Evolutionary conservation across 768 basidiomycete species (phyloP).

Genomic region (Boletus tylopilopsis): DNA sequence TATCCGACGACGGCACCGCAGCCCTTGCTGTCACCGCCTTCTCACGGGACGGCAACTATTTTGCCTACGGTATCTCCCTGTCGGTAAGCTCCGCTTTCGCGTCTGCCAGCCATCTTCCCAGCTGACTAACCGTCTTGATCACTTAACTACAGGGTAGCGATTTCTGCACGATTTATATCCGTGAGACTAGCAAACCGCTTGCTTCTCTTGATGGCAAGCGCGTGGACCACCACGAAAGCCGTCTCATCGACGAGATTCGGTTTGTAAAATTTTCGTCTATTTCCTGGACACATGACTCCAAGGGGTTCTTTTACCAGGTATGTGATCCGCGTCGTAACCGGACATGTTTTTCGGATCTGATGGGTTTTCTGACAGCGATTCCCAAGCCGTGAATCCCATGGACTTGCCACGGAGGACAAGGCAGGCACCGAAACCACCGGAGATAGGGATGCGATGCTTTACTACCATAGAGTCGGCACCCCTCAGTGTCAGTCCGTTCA

Average conservation of each 20-base stretch:
- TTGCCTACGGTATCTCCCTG: slow-evolving; percentile 71
- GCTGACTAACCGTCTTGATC: neutral
- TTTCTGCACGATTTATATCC: slow-evolving; percentile 64
- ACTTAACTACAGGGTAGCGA: slow-evolving; percentile 60
- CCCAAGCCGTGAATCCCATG: slow-evolving; percentile 48
- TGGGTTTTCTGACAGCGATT: slow-evolving; percentile 41
- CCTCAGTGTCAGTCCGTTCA: slow-evolving; percentile 49
- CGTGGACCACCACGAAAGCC: slow-evolving; percentile 44
- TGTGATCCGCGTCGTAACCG: slow-evolving; percentile 1
- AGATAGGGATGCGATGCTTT: slow-evolving; percentile 69
- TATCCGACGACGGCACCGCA: slow-evolving; percentile 70
- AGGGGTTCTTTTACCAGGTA: slow-evolving; percentile 83
- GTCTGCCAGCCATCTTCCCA: neutral
- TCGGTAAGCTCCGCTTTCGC: slow-evolving; percentile 45
- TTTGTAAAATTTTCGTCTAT: slow-evolving; percentile 76
- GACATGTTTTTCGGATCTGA: slow-evolving; percentile 1
- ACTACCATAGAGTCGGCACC: slow-evolving; percentile 73
- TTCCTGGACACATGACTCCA: slow-evolving; percentile 73
- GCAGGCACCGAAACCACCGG: slow-evolving; percentile 56
- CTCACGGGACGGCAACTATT: slow-evolving; percentile 64
- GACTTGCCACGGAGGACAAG: slow-evolving; percentile 43
- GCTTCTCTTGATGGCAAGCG: slow-evolving; percentile 35
- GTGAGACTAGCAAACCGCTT: slow-evolving; percentile 59
- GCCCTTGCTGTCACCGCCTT: slow-evolving; percentile 57
- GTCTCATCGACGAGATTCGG: slow-evolving; percentile 63